A percentile compares a stretch with the other conserved stretches of the same genome.
Evolutionary conservation across 202 grass and related monocot species (phyloP).

Genomic region (Elaeis oleifera): DNA sequence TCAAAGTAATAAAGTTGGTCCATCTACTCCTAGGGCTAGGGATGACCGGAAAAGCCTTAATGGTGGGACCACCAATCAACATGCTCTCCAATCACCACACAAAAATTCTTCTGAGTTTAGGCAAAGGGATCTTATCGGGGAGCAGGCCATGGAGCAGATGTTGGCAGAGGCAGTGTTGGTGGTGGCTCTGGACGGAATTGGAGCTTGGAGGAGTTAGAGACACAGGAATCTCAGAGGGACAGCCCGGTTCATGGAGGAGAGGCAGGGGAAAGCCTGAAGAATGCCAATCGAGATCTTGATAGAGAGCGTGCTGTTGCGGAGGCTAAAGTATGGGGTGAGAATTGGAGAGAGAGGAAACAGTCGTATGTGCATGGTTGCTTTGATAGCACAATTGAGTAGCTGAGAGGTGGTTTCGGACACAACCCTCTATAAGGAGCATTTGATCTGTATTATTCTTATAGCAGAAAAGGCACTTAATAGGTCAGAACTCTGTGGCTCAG

Average conservation of each 20-base stretch:
- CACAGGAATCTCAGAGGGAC: conserved; percentile 42
- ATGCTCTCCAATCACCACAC: conserved; percentile 47
- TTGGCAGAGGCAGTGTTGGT: conserved; percentile 51
- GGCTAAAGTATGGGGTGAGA: conserved; percentile 72
- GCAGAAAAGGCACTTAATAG: too few relatives aligned
- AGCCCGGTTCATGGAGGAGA: conserved; percentile 60
- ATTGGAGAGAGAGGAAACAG: conserved; percentile 54
- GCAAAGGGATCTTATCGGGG: conserved; percentile 39
- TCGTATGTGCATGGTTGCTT: conserved; percentile 45
- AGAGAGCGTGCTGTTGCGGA: conserved; percentile 67
- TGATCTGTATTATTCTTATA: neutral
- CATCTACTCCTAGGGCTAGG: conserved; percentile 68
- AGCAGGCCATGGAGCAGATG: conserved; percentile 44
- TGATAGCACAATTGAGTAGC: conserved; percentile 70
- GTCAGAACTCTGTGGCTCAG: too few relatives aligned
- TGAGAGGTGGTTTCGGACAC: too few relatives aligned
- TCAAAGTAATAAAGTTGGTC: conserved; percentile 48
- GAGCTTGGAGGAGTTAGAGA: conserved; percentile 61
- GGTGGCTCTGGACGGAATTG: conserved; percentile 64
- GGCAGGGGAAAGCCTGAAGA: conserved; percentile 37
- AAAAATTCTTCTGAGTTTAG: conserved; percentile 61
- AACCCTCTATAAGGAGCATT: neutral
- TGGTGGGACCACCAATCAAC: conserved; percentile 30
- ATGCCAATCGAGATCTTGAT: conserved; percentile 16
- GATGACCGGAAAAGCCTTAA: conserved; percentile 15